phyloP scores from a whole-genome alignment of 2,329 filamentous ascomycete genomes.

The Verticillium alfalfae region DNA sequence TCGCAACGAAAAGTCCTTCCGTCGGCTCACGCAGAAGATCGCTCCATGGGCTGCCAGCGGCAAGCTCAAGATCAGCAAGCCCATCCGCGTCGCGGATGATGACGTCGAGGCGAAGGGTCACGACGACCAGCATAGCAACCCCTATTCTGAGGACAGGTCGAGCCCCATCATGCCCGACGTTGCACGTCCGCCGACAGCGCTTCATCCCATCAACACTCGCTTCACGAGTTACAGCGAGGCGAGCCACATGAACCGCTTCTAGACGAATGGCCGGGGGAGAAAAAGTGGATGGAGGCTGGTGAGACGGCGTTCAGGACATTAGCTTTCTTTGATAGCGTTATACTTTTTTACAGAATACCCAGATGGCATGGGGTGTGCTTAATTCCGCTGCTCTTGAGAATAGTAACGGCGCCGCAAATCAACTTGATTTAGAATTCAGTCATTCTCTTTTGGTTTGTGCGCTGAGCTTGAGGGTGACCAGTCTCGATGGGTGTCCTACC shows the following conservation, averaged over 20 bases:
- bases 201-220: conserved; percentile 46
- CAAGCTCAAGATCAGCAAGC: conserved; percentile 38
- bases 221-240: conserved; percentile 42
- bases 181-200: conserved; percentile 49
- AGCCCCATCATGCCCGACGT: conserved; percentile 53
- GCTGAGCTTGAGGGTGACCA: too few relatives aligned
- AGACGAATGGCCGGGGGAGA: neutral
- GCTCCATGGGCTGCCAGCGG: conserved; percentile 19
- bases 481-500: too few relatives aligned
- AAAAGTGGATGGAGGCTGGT: neutral
- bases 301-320: neutral
- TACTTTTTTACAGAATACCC: neutral
- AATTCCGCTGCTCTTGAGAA: neutral
- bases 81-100: conserved; percentile 22
- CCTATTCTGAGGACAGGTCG: conserved; percentile 27
- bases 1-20: conserved; percentile 33
- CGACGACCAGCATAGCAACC: conserved; percentile 11
- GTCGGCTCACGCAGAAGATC: conserved; percentile 22
- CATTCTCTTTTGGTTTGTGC: too few relatives aligned
- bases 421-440: neutral
- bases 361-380: neutral
- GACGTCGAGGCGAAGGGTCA: conserved; percentile 11
- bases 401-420: neutral
- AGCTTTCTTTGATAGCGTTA: neutral
- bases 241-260: conserved; percentile 44